Conservation (phyloP, 225 moss, liverwort and hornwort species). For the Antitrichia curtipendula region DNA sequence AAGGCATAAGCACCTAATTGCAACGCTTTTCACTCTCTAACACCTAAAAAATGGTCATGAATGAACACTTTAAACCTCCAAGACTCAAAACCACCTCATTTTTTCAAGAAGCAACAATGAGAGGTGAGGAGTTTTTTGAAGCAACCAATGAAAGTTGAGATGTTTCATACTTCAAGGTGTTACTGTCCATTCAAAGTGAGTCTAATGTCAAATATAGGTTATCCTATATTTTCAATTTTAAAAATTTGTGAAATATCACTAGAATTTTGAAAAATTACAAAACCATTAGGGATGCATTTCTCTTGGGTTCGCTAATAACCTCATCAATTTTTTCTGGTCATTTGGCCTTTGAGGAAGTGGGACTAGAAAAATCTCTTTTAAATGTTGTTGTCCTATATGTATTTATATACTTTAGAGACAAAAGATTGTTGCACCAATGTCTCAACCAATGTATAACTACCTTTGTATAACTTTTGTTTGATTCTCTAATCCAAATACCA, state of each 20-base stretch:
- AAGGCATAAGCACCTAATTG: neutral
- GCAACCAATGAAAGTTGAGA: neutral
- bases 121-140: no score
- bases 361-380: neutral
- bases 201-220: neutral
- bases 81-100: neutral
- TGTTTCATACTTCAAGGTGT: neutral
- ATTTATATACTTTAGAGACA: neutral
- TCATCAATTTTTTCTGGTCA: neutral
- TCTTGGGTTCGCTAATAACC: neutral
- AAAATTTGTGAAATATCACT: neutral
- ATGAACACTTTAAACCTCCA: neutral
- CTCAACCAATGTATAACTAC: neutral
- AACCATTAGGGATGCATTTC: accelerated
- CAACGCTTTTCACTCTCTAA: no score
- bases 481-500: neutral
- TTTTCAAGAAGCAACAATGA: neutral
- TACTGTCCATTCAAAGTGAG: neutral
- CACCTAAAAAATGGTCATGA: neutral
- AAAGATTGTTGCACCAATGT: neutral
- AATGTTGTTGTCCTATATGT: accelerated
- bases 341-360: accelerated
- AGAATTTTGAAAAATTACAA: neutral
- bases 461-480: neutral
- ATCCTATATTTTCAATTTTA: neutral